Base-by-base conservation (phyloP, 2,329 filamentous ascomycete genomes). In the Xylaria sp. region DNA sequence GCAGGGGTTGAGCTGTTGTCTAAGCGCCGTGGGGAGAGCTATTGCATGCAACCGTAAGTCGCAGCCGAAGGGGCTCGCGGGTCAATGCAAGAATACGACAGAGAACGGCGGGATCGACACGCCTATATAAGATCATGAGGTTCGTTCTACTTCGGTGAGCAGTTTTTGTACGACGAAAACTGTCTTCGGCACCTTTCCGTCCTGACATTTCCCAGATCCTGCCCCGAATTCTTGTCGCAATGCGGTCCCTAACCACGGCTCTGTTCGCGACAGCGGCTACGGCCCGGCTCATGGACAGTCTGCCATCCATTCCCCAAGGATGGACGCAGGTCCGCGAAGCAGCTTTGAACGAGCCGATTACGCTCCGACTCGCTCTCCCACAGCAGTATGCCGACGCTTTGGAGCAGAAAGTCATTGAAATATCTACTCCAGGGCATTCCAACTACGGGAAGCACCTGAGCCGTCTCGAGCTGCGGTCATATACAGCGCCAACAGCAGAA, bases 381-480 rank as follows among this genome's bases (percentile, higher is more conserved):
- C 71, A 73, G 61, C 70, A 72, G 53, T 70, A 72, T 57, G 67
- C 70, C 35, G 65, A 31, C 9, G 70, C 64, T 5, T 76, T 86
- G 25, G 82, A 83, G 57, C 72, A 78, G 50, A 77, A 79, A 1
- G 73, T 86, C 11, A 65, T 79, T 45, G 76, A 82, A 21, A 79
- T 85, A 65, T 84, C 83, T 1, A 80, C 82, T 0, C 84, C 84
- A 0, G 75, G 72, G 4, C 76, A 81, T 59, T 59, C 70, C 1
- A 77, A 75, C 17, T 85, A 85, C 61, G 83, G 84, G 17, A 76
- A 79, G 45, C 79, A 85, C 65, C 78, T 84, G 66, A 74, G 77
- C 15, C 78, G 80, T 7, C 76, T 82, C 9, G 79, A 84, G 64
- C 80, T 85, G 57, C 79, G 81, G 57, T 75, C 77, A 9, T 78